phyloP scores from a whole-genome alignment of 2,329 filamentous ascomycete species.

The Venturia aucupariae region DNA sequence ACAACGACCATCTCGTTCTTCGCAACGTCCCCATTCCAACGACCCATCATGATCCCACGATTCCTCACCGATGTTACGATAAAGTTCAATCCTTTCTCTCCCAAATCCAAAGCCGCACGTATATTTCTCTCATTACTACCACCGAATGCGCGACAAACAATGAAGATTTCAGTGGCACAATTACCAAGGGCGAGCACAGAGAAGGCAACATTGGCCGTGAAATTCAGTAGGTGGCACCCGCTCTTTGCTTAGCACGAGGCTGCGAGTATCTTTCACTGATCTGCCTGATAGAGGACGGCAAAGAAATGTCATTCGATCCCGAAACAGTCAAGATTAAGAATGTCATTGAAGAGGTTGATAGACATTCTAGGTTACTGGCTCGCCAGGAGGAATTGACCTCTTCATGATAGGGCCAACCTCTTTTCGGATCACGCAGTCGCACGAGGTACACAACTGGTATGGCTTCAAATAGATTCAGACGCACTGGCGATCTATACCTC shows the following conservation, averaged over 20 bases:
- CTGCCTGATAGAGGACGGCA: conserved; percentile 67
- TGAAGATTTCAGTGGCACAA: conserved; percentile 70
- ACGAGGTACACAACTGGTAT: not conserved
- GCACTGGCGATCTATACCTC: not conserved
- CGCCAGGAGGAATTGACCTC: conserved; percentile 65
- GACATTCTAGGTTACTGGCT: conserved; percentile 74
- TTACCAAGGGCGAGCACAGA: conserved; percentile 62
- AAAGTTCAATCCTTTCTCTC: conserved; percentile 86
- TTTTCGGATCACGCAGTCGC: not conserved
- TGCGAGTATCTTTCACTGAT: conserved; percentile 18
- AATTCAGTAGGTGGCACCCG: conserved; percentile 61
- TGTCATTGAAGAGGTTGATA: conserved; percentile 78
- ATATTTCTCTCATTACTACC: conserved; percentile 82
- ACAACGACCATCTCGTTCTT: not conserved
- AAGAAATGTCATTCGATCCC: conserved; percentile 74
- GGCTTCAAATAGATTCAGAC: not conserved
- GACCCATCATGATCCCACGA: conserved; percentile 63
- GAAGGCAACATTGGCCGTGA: conserved; percentile 61
- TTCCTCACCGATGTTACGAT: conserved; percentile 79
- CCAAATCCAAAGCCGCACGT: conserved; percentile 69
- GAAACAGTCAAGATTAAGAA: conserved; percentile 76
- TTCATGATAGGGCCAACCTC: not conserved
- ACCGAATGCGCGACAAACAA: conserved; percentile 62
- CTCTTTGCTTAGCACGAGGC: not conserved
- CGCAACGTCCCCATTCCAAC: not conserved